Conservation (phyloP, 2,329 filamentous ascomycete genomes). For the Colletotrichum liriopes region DNA sequence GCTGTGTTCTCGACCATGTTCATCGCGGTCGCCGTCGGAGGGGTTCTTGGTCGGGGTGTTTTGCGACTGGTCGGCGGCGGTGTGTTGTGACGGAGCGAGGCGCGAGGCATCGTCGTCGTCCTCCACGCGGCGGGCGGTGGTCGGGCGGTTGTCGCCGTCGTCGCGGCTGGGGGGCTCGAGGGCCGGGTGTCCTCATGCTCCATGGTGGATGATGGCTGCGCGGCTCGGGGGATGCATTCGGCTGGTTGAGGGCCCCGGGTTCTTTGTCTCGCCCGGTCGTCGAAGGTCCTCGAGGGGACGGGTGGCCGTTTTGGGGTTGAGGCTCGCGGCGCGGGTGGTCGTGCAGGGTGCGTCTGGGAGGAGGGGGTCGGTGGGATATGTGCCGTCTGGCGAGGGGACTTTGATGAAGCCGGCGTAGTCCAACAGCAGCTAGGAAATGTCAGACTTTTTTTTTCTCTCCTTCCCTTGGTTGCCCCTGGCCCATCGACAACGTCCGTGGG, state of each 20-base stretch:
- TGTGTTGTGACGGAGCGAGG: slow-evolving; percentile 28
- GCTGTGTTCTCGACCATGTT: background rate
- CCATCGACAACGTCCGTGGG: slow-evolving; percentile 9
- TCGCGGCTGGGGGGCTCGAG: slow-evolving; percentile 40
- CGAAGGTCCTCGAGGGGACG: background rate
- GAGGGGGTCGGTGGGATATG: background rate
- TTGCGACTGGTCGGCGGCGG: slow-evolving; percentile 25
- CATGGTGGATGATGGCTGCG: slow-evolving; percentile 51
- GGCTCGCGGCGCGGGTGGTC: background rate
- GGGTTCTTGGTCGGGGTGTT: slow-evolving; percentile 23
- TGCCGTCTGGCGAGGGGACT: background rate
- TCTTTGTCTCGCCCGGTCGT: slow-evolving; percentile 21
- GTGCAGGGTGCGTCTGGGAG: too few species aligned
- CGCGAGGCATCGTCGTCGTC: slow-evolving; percentile 41
- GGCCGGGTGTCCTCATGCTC: slow-evolving; percentile 51
- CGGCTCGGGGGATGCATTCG: slow-evolving; percentile 39
- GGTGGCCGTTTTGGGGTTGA: background rate
- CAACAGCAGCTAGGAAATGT: background rate
- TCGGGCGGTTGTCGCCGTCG: slow-evolving; percentile 46
- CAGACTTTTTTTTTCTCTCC: background rate
- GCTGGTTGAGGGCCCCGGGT: slow-evolving; percentile 18
- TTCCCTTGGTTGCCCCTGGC: background rate
- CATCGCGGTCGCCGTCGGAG: background rate
- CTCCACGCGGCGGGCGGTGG: slow-evolving; percentile 43
- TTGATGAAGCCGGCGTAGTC: background rate